phyloP scores from a whole-genome alignment of 31 red algal species.

The Odonthalia washingtoniensis region DNA sequence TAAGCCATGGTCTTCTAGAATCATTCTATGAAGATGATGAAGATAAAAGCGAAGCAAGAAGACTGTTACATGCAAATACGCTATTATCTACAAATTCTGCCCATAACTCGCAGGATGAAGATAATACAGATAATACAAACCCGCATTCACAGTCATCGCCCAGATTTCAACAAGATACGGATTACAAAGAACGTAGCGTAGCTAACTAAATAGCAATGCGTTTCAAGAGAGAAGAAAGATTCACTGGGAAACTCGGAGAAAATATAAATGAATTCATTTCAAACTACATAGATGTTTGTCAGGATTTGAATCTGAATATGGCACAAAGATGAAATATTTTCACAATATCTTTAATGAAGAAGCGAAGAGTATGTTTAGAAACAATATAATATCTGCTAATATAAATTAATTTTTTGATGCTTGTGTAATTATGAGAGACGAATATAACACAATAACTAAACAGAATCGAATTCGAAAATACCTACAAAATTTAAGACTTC shows the following conservation, averaged over 20 bases:
- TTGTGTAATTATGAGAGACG: not conserved
- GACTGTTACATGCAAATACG: no score
- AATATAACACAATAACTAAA: not conserved
- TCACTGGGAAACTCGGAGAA: not conserved
- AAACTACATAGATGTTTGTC: not conserved
- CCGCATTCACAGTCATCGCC: not conserved
- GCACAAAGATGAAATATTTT: no score
- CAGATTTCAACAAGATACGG: not conserved
- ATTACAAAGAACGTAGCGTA: not conserved
- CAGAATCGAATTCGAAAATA: not conserved
- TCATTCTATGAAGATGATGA: not conserved
- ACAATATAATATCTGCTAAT: not conserved
- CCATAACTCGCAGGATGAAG: no score
- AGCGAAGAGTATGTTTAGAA: no score
- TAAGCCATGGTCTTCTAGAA: not conserved
- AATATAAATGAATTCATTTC: not conserved
- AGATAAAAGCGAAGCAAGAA: no score
- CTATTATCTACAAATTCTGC: no score
- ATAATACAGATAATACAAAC: no score
- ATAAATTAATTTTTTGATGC: not conserved
- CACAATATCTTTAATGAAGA: no score
- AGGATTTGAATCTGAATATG: not conserved
- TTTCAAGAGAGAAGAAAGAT: not conserved
- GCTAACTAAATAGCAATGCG: not conserved
- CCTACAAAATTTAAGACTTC: not conserved